A percentile compares a stretch with the other conserved stretches of the same genome.
Evolutionary conservation across 2,329 filamentous ascomycete species (phyloP).

Genomic region (Chrysoporthe austroafricana): DNA sequence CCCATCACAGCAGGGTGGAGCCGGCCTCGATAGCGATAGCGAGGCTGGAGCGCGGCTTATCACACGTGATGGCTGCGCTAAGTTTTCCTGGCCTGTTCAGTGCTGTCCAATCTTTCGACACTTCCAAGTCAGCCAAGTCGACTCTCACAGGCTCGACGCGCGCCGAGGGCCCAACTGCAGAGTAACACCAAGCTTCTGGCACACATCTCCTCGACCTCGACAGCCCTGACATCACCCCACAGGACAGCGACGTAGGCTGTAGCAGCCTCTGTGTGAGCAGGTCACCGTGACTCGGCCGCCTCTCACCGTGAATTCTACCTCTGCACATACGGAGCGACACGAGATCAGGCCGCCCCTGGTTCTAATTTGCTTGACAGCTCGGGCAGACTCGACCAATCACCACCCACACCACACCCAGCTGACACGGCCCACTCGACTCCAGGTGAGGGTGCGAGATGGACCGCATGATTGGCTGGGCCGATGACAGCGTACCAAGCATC

Average conservation of each 20-base stretch:
- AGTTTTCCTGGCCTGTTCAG: conserved; percentile 14
- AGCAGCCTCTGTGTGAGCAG: neutral
- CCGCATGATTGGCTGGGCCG: conserved; percentile 29
- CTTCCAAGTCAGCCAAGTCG: conserved; percentile 17
- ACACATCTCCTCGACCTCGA: conserved; percentile 16
- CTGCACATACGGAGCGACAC: conserved; percentile 13
- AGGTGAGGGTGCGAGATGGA: conserved; percentile 27
- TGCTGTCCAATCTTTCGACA: conserved; percentile 15
- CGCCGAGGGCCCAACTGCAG: conserved; percentile 8
- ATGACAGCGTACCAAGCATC: conserved; percentile 29
- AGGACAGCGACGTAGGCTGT: neutral
- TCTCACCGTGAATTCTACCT: conserved; percentile 8
- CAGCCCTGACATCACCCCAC: conserved; percentile 18
- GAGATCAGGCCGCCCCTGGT: conserved; percentile 6
- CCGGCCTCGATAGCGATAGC: neutral
- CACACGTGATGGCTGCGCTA: conserved; percentile 15
- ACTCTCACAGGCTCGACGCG: conserved; percentile 21
- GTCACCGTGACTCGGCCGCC: neutral
- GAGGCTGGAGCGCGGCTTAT: conserved; percentile 4
- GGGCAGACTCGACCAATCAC: conserved; percentile 26
- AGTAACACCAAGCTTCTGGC: conserved; percentile 12
- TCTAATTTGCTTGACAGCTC: conserved; percentile 8
- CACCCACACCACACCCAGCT: conserved; percentile 19
- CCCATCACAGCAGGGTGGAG: conserved; percentile 2
- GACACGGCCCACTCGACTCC: conserved; percentile 25